Evolutionary conservation across 2,329 filamentous ascomycete species (phyloP).

Genomic region (Colletotrichum lentis): DNA sequence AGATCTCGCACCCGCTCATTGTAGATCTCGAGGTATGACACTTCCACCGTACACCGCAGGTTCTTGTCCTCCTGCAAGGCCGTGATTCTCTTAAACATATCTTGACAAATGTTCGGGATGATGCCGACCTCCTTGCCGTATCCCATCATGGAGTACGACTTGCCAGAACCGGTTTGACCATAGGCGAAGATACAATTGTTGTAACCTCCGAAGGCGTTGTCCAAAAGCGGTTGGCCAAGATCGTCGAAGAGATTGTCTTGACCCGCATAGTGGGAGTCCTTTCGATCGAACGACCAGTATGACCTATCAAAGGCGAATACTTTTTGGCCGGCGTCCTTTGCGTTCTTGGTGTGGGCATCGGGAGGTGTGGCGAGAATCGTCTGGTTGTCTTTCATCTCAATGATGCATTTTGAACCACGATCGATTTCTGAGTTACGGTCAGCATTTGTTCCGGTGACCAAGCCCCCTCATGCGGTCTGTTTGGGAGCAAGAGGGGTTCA

Average conservation of each 20-base stretch:
- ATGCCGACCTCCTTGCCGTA: slow-evolving; percentile 96
- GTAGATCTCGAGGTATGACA: slow-evolving; percentile 99
- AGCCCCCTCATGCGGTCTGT: neutral
- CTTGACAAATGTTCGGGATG: slow-evolving; percentile 94
- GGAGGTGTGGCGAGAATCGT: slow-evolving; percentile 83
- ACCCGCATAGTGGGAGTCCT: slow-evolving; percentile 82
- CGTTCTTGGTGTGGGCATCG: slow-evolving; percentile 66
- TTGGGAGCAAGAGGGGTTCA: neutral
- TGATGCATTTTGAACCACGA: slow-evolving; percentile 92
- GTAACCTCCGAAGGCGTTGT: slow-evolving; percentile 98
- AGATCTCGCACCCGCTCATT: slow-evolving; percentile 97
- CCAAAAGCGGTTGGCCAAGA: slow-evolving; percentile 85
- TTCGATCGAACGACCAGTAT: slow-evolving; percentile 96
- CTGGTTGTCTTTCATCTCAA: slow-evolving; percentile 94
- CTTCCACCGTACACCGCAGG: slow-evolving; percentile 90
- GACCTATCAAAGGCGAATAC: slow-evolving; percentile 95
- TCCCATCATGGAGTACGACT: slow-evolving; percentile 99
- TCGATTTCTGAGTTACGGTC: slow-evolving; percentile 74
- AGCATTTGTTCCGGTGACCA: neutral
- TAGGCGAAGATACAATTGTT: slow-evolving; percentile 99
- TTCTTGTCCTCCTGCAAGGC: slow-evolving; percentile 75
- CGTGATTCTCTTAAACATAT: slow-evolving; percentile 92
- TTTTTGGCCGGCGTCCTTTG: slow-evolving; percentile 77
- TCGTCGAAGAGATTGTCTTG: slow-evolving; percentile 91
- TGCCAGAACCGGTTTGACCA: slow-evolving; percentile 96